Base-by-base conservation (phyloP, 2,329 filamentous ascomycete genomes). In the Pseudocercospora macadamiae region DNA sequence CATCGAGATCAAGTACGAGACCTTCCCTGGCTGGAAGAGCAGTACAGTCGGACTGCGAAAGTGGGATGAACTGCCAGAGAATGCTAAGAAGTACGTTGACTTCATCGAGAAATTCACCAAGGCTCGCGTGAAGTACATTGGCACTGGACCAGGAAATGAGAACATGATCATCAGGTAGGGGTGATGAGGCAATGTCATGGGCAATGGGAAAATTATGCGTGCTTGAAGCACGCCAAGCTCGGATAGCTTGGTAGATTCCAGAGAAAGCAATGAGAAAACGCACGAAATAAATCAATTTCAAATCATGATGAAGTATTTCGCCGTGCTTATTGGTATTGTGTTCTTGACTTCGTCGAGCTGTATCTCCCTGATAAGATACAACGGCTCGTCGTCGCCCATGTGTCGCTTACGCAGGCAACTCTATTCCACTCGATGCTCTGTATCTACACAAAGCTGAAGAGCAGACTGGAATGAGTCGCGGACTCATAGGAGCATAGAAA, bases 1-100 rank as follows among this genome's bases (percentile, higher is more conserved):
- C 53, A 80, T 85, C 55, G 82, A 88, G 68, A 85, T 89, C 16
- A 80, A 85, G 34, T 91, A 91, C 75, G 80, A 86, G 67, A 88
- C 86, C 54, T 74, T 92, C 59, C 80, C 83, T 16, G 89, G 89
- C 48, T 92, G 89, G 89, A 81, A 89, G 69, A 80, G 79, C 69
- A 77, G 82, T 32, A 91, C 86, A 0, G 85, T 84, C 5, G 80
- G 82, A 48, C 77, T 80, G 53, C 85, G 81, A 72, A 81, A 76
- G 61, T 91, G 80, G 69, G 80, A 83, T 42, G 84, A 87, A 28
- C 77, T 91, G 39, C 88, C 89, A 5, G 76, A 78, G 68, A 79
- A 87, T 68, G 88, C 88, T 18, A 80, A 82, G 59, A 82, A 82
- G 44, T 91, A 91, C 68, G 77, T 91, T 56, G 80, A 85, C 71